phyloP scores from a whole-genome alignment of 768 basidiomycete genomes.

The Leccinum imitatum region DNA sequence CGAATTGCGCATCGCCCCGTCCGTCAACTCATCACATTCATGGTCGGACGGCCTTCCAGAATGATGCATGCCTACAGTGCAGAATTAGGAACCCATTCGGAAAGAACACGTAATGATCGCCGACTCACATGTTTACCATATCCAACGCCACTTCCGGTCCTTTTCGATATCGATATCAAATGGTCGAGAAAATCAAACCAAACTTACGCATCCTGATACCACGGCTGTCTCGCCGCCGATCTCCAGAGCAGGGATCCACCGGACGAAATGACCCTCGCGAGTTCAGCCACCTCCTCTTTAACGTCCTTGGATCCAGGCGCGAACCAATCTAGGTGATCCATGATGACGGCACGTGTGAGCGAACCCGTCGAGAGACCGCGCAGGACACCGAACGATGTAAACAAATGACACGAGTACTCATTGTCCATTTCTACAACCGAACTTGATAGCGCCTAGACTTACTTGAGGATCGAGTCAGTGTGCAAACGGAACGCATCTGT shows the following conservation, averaged over 20 bases:
- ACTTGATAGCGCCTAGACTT: constrained; percentile 18
- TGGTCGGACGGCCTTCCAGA: constrained; percentile 29
- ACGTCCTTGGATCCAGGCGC: constrained; percentile 45
- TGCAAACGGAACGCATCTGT: constrained; percentile 65
- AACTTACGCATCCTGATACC: constrained; percentile 57
- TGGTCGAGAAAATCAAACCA: too few relatives aligned
- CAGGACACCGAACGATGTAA: constrained; percentile 37
- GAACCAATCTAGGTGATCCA: constrained; percentile 72
- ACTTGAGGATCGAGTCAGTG: constrained; percentile 72
- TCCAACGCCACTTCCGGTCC: constrained; percentile 53
- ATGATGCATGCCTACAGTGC: constrained; percentile 31
- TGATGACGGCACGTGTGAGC: constrained; percentile 63
- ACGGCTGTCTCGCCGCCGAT: constrained; percentile 60
- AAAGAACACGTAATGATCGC: neutral
- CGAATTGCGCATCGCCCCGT: neutral
- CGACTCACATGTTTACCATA: constrained; percentile 65
- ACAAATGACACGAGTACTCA: neutral
- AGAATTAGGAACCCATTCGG: neutral
- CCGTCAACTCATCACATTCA: constrained; percentile 5
- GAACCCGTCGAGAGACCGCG: constrained; percentile 42
- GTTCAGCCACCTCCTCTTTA: constrained; percentile 53
- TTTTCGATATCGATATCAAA: constrained; percentile 32
- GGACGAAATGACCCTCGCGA: constrained; percentile 52
- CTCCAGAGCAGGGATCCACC: constrained; percentile 69
- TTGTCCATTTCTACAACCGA: neutral